Conservation (phyloP, 2,329 filamentous ascomycete species). For the Lachnellula suecica region DNA sequence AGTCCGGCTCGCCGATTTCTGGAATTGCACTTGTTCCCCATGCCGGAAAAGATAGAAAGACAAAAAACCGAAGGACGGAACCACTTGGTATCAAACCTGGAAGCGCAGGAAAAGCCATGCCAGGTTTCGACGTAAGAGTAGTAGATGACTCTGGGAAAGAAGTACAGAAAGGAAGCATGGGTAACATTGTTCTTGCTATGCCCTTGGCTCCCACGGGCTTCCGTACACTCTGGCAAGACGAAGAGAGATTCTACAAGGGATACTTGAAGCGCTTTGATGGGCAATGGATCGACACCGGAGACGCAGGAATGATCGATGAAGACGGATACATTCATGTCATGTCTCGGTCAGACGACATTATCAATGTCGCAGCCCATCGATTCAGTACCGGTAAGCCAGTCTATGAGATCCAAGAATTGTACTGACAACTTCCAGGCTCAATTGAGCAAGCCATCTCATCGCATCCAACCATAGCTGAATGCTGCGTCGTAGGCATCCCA, state of each 20-base stretch:
- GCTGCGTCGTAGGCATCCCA: constrained; percentile 82
- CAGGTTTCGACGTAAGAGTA: constrained; percentile 82
- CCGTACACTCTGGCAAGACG: constrained; percentile 81
- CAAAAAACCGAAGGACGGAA: constrained; percentile 33
- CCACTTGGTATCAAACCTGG: constrained; percentile 73
- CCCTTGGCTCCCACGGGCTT: constrained; percentile 86
- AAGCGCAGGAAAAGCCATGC: constrained; percentile 87
- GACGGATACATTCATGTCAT: constrained; percentile 68
- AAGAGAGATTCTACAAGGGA: constrained; percentile 79
- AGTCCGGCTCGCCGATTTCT: constrained; percentile 68
- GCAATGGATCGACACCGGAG: constrained; percentile 86
- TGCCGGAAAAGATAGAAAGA: constrained; percentile 53
- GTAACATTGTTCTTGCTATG: constrained; percentile 83
- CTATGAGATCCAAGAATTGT: background rate
- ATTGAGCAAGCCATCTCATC: constrained; percentile 90
- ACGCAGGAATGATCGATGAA: constrained; percentile 81
- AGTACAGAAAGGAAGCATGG: constrained; percentile 72
- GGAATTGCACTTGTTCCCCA: constrained; percentile 64
- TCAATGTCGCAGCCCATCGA: constrained; percentile 93
- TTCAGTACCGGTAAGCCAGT: constrained; percentile 72
- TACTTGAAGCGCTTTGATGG: constrained; percentile 82
- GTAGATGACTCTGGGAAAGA: constrained; percentile 80
- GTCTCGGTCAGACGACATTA: constrained; percentile 75
- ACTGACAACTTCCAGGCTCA: constrained; percentile 52
- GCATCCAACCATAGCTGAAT: constrained; percentile 77